Evolutionary conservation across 1,284 basidiomycete species (phyloP).

Genomic region (Apiotrichum akiyoshidainum): DNA sequence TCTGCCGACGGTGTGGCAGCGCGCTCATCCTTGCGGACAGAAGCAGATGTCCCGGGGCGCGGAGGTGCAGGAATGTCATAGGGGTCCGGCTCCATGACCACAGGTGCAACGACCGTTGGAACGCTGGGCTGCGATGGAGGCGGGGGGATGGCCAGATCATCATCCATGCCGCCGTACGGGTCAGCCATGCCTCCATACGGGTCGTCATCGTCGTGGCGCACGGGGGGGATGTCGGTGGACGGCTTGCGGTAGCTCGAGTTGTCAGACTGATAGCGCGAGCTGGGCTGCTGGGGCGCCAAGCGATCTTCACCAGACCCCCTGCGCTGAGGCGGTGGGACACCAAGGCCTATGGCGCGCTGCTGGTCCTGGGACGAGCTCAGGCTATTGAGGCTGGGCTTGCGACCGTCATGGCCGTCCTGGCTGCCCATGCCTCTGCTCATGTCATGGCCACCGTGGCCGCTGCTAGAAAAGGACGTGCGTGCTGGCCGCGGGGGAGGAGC

Average conservation of each 20-base stretch:
- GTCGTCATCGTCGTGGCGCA: conserved; percentile 1
- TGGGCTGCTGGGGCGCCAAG: no score
- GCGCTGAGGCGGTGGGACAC: conserved; percentile 2
- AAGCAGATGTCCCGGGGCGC: background rate
- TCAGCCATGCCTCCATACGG: conserved; percentile 13
- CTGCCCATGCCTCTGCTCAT: background rate
- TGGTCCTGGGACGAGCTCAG: background rate
- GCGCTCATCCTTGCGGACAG: conserved; percentile 3
- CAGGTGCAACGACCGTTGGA: background rate
- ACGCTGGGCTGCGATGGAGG: background rate
- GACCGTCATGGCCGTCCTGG: background rate
- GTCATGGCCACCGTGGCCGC: background rate
- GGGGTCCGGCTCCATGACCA: conserved; percentile 3
- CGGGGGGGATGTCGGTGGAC: conserved; percentile 4
- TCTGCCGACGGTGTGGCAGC: background rate
- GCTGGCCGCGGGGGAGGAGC: background rate
- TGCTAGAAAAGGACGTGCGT: background rate
- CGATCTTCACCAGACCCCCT: background rate
- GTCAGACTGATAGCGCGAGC: background rate
- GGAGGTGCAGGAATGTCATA: background rate
- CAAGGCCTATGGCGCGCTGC: conserved; percentile 3
- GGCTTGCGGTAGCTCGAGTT: conserved; percentile 2
- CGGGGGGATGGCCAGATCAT: background rate
- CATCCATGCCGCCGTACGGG: conserved; percentile 3
- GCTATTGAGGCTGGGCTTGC: background rate